Percentiles rank a stretch among this genome's conserved stretches.
These are phyloP conservation scores for Conringia planisiliqua DNA, from an alignment of 345 rosid species.

Conservation along the genomic window DNA sequence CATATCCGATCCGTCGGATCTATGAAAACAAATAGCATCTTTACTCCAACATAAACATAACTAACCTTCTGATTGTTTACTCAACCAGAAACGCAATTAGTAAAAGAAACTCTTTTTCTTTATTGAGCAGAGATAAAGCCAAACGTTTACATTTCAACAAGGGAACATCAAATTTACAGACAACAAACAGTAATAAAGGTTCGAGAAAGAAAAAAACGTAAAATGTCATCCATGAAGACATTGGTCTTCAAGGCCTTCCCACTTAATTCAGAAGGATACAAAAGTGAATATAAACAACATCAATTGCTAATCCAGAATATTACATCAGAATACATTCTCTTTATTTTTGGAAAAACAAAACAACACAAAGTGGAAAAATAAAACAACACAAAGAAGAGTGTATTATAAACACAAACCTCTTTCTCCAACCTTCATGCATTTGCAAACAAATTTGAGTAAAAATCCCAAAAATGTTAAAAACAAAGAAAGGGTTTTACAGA, in stretches of 20 bases:
- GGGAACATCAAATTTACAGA: not conserved
- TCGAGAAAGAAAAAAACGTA: not conserved
- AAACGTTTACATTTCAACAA: not conserved
- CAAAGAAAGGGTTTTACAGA: not conserved
- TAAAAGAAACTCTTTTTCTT: not conserved
- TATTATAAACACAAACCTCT: not conserved
- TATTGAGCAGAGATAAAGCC: not conserved
- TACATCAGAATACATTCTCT: constrained; percentile 9
- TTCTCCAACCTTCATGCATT: not conserved
- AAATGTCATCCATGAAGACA: constrained; percentile 6
- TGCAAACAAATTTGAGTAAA: constrained; percentile 13
- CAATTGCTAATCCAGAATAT: not conserved
- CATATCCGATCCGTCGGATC: no score
- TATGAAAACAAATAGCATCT: no score
- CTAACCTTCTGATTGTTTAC: not conserved
- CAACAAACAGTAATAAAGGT: not conserved
- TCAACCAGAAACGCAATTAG: not conserved
- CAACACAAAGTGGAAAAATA: not conserved
- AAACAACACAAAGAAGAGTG: not conserved
- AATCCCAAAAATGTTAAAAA: not conserved
- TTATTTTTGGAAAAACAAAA: not conserved
- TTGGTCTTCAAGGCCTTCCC: not conserved
- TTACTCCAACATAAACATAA: not conserved
- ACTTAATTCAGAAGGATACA: not conserved
- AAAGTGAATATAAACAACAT: constrained; percentile 1